Base-by-base conservation (phyloP, 2,329 filamentous ascomycete species). In the Rhinocladiella similis region DNA sequence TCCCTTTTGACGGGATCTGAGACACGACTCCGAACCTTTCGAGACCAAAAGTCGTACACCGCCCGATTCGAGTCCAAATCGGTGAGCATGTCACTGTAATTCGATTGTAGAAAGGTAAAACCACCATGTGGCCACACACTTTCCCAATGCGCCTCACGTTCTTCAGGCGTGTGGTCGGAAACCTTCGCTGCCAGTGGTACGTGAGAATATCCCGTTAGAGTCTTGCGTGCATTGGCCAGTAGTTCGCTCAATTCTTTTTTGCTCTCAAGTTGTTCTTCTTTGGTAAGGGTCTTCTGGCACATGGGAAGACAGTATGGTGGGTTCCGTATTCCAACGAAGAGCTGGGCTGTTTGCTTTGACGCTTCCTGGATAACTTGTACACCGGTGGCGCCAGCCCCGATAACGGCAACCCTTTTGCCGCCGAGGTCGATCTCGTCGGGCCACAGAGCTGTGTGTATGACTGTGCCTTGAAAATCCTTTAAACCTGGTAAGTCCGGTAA, bases 221-320 rank as follows among this genome's bases (percentile, higher is more conserved):
- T 80, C n/a, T 68, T 78, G 18, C 68, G 56, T 2, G 84, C 79
- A 29, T 73, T 68, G 18, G 70, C 70, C 67, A 84, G 87, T 1
- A 88, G 71, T 46, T 78, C 71, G 46, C 83, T 82, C 35, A 67
- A 70, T 10, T 61, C 62, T 61, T 81, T 78, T 1, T 66, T 65
- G 18, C 80, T 70, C 3, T 80, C 70, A 63, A 85, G 79, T 59
- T 82, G 77, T 56, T 77, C 80, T 53, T 77, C 74, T 5, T 67
- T 67, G 1, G 74, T 76, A 33, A 86, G 67, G 0, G 71, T 53
- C 2, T 72, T 71, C 57, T 81, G 77, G 1, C 76, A 73, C 83
- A 89, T 86, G 0, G 84, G 84, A 1, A 88, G 65, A 1, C 82
- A 82, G 5, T 85, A 70, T 62, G 88, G 89, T 0, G 86, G 86